Evolutionary conservation across 768 basidiomycete species (phyloP), one percentile per base, ranked within the genome.

Genomic region (Mycena albidolilacea): DNA sequence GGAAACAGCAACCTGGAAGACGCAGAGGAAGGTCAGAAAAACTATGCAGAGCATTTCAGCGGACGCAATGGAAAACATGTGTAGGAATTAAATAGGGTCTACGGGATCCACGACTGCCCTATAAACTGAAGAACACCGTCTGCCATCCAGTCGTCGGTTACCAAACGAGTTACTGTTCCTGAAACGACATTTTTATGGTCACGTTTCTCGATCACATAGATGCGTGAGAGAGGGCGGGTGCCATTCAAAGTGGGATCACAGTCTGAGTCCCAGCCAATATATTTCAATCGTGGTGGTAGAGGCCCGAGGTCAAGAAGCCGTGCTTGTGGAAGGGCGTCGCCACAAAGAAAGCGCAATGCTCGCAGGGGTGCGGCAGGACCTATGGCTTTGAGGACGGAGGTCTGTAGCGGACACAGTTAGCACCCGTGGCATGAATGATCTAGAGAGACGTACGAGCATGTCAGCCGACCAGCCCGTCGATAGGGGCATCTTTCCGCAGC

Each of bases 31-130:
- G 30, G 30, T 30, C 30, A 30, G 30, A 30, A 30, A 30, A 30
- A 30, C 30, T 30, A 30, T 30, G 4, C 4, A 30, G 3, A 30
- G 30, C 2, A 30, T 30, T 30, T 30, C 30, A 30, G 4, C 30
- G 4, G 30, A 30, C 30, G 3, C 3, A 3, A 30, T 30, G 30
- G 30, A 30, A 30, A 30, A 30, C 30, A 30, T 3, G 30, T 30
- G 30, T 30, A 30, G 3, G 30, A 30, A 30, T 30, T 30, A 30
- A 30, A 30, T 4, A 30, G 30, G 30, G 30, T 30, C 46, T 48
- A 48, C 46, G 50, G 50, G 11, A 44, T 62, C 61, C 61, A 62
- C 2, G 21, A 9, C 61, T 62, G 43, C 23, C 61, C 61, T 5
- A 62, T 23, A 35, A 30, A 62, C 17, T 9, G 21, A 4, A 62